phyloP scores from a whole-genome alignment of 1,139 yeast genomes.

The Schizosaccharomyces versatilis region DNA sequence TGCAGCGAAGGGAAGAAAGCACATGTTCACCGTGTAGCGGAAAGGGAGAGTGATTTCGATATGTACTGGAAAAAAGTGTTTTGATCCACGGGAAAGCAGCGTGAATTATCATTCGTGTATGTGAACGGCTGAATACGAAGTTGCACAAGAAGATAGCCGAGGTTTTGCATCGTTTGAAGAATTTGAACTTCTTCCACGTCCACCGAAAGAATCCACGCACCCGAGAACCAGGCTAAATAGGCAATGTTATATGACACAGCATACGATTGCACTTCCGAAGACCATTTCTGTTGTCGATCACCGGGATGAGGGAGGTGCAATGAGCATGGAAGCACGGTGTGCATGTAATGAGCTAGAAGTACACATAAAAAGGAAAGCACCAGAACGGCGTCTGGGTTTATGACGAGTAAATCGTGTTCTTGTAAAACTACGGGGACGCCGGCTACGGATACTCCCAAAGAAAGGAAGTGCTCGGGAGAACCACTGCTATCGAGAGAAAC shows the following conservation, averaged over 20 bases:
- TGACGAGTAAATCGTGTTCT: neutral
- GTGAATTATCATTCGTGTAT: too few species aligned
- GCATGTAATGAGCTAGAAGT: neutral
- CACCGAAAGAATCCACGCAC: neutral
- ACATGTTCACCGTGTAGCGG: too few species aligned
- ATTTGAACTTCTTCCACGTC: neutral
- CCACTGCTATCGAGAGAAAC: too few species aligned
- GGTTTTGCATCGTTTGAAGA: neutral
- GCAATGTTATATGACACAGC: neutral
- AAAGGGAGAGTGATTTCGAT: too few species aligned
- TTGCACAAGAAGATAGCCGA: neutral
- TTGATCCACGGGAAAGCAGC: too few species aligned
- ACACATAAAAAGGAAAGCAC: neutral
- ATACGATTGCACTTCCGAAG: neutral
- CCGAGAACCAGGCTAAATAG: neutral
- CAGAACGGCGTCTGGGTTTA: neutral
- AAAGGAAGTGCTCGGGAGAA: too few species aligned
- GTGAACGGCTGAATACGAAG: neutral
- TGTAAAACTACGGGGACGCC: neutral
- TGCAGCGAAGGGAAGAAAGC: too few species aligned
- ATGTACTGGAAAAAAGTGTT: too few species aligned
- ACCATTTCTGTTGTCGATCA: neutral
- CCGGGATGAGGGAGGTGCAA: neutral
- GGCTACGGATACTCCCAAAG: neutral
- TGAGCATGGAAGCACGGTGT: neutral